These are phyloP conservation scores for Plenodomus tracheiphilus DNA, from an alignment of 2,329 filamentous ascomycete species.

Conservation along the genomic window DNA sequence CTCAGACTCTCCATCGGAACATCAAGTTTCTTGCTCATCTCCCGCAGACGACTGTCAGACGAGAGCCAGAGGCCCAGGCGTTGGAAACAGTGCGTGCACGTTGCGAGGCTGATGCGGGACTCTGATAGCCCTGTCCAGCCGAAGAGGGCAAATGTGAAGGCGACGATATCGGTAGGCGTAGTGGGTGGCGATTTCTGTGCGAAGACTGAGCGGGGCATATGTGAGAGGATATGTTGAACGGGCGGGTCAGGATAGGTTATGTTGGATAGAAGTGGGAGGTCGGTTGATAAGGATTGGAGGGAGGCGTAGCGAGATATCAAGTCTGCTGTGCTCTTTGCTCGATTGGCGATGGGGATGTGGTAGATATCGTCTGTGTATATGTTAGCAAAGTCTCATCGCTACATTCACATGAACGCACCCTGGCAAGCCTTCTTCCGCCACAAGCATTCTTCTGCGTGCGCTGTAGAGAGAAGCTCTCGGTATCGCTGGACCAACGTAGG, in stretches of 20 bases:
- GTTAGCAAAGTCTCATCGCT: constrained; percentile 18
- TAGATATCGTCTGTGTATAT: constrained; percentile 61
- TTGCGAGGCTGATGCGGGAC: constrained; percentile 71
- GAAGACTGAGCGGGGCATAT: constrained; percentile 30
- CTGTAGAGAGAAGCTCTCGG: constrained; percentile 69
- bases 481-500: constrained; percentile 77
- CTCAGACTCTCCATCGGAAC: constrained; percentile 34
- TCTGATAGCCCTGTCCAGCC: constrained; percentile 59
- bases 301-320: constrained; percentile 48
- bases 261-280: constrained; percentile 40
- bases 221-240: constrained; percentile 28
- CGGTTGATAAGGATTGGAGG: constrained; percentile 36
- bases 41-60: constrained; percentile 33
- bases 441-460: constrained; percentile 79
- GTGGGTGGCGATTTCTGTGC: constrained; percentile 17
- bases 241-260: constrained; percentile 37
- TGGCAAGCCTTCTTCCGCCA: constrained; percentile 91
- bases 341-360: constrained; percentile 53
- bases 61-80: constrained; percentile 95
- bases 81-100: constrained; percentile 84
- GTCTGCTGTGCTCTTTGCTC: constrained; percentile 43
- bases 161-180: constrained; percentile 24
- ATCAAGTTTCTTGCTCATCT: constrained; percentile 39
- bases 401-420: constrained; percentile 53
- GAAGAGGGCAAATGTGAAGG: constrained; percentile 47